phyloP scores from a whole-genome alignment of 495 filamentous ascomycete species.

The Penicillium turbatum region DNA sequence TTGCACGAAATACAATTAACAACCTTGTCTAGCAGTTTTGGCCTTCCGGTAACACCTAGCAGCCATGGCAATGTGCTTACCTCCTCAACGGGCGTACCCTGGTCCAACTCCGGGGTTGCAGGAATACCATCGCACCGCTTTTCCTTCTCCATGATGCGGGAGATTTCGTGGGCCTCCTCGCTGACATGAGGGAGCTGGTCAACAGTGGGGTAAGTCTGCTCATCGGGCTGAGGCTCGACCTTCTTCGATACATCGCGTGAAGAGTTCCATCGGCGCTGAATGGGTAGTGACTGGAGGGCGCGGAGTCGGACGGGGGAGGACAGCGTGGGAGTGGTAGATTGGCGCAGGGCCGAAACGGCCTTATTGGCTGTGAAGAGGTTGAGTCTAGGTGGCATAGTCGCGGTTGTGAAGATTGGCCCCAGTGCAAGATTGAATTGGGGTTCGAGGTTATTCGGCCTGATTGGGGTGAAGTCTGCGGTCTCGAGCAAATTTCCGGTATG shows the following conservation, averaged over 20 bases:
- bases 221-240: constrained; percentile 28
- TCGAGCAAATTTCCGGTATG: constrained; percentile 14
- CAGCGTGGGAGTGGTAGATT: constrained; percentile 20
- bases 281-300: constrained; percentile 16
- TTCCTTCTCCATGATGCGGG: constrained; percentile 44
- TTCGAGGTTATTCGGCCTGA: constrained; percentile 7
- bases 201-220: constrained; percentile 47
- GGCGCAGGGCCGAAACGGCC: constrained; percentile 33
- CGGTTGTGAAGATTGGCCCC: constrained; percentile 10
- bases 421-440: constrained; percentile 7
- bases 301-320: constrained; percentile 26
- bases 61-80: constrained; percentile 33
- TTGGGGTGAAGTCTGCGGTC: constrained; percentile 17
- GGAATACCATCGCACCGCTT: constrained; percentile 41
- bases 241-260: constrained; percentile 42
- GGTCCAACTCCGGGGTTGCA: constrained; percentile 58
- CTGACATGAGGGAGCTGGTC: constrained; percentile 57
- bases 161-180: constrained; percentile 59
- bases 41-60: neutral
- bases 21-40: neutral
- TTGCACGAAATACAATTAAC: neutral
- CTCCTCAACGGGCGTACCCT: constrained; percentile 63
- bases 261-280: constrained; percentile 38
- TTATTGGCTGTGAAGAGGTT: constrained; percentile 37
- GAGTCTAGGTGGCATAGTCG: constrained; percentile 36